Percentiles rank a stretch among this genome's conserved stretches.
phyloP scores from a whole-genome alignment of 306 rosid species.

The Medicago ruthenica region DNA sequence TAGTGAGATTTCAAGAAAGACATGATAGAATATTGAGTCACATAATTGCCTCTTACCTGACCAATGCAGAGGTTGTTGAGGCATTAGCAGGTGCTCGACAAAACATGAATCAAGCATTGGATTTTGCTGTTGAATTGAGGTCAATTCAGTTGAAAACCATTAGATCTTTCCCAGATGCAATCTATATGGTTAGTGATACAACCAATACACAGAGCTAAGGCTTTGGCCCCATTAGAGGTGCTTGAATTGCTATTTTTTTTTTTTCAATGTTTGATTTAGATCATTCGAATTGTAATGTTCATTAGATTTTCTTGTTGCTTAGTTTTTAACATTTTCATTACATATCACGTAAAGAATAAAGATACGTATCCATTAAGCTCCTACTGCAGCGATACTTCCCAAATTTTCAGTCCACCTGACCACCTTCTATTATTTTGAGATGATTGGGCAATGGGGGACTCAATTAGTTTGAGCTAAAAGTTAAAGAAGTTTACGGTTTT shows the following conservation, averaged over 20 bases:
- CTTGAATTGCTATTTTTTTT: neutral
- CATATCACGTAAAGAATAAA: neutral
- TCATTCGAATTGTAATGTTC: neutral
- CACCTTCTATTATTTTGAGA: too few species aligned
- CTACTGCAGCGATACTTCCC: too few species aligned
- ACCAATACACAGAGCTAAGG: neutral
- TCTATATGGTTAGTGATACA: neutral
- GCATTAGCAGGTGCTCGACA: slow-evolving; percentile 55
- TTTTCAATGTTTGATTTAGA: neutral
- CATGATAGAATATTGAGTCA: slow-evolving; percentile 62
- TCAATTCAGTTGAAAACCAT: slow-evolving; percentile 52
- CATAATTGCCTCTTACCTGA: slow-evolving; percentile 57
- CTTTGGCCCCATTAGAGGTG: neutral
- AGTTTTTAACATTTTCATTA: neutral
- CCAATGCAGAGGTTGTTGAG: slow-evolving; percentile 55
- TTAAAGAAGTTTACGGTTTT: too few species aligned
- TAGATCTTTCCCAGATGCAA: slow-evolving; percentile 50
- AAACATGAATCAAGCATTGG: slow-evolving; percentile 57
- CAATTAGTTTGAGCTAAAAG: too few species aligned
- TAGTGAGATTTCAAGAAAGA: slow-evolving; percentile 56
- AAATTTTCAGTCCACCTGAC: too few species aligned
- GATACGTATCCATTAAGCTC: neutral
- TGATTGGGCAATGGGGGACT: too few species aligned
- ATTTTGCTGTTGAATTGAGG: slow-evolving; percentile 57
- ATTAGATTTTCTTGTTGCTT: neutral